phyloP scores from a whole-genome alignment of 2,329 filamentous ascomycete genomes.

The Tolypocladium ophioglossoides region DNA sequence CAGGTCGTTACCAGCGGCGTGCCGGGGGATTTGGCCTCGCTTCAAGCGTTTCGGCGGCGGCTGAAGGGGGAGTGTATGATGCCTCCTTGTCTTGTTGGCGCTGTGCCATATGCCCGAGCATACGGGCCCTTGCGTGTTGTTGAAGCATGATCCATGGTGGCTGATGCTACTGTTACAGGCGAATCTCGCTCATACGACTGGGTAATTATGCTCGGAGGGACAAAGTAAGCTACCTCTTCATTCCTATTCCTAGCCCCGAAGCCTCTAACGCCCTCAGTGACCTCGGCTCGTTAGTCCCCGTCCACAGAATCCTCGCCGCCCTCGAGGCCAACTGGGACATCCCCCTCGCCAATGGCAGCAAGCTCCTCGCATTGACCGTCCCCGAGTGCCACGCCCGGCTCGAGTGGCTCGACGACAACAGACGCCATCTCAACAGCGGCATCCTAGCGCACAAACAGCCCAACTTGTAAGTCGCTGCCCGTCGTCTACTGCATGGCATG shows the following conservation, averaged over 20 bases:
- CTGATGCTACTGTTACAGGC: constrained; percentile 6
- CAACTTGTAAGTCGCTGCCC: constrained; percentile 37
- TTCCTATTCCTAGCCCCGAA: not conserved
- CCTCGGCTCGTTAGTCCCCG: constrained; percentile 27
- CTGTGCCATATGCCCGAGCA: not conserved
- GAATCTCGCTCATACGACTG: constrained; percentile 38
- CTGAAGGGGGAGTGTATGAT: constrained; percentile 25
- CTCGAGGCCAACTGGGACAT: constrained; percentile 41
- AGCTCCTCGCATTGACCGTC: constrained; percentile 53
- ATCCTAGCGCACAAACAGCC: constrained; percentile 39
- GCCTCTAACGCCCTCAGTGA: constrained; percentile 28
- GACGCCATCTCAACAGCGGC: constrained; percentile 37
- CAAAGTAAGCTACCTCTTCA: constrained; percentile 35
- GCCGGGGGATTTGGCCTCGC: constrained; percentile 38
- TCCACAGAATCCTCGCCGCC: constrained; percentile 34
- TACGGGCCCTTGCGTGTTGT: not conserved
- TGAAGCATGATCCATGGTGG: not conserved
- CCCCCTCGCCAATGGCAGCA: constrained; percentile 35
- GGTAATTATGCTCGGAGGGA: constrained; percentile 53
- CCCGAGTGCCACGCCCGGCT: constrained; percentile 34
- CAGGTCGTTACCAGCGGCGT: constrained; percentile 37
- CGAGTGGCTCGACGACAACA: constrained; percentile 18
- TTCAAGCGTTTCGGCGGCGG: constrained; percentile 18
- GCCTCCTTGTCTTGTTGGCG: not conserved
- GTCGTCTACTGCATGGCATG: not conserved